Percentiles rank a stretch among this genome's conserved stretches.
Conservation (phyloP, 176 grass and related monocot genomes). For the Oryza glaberrima region DNA sequence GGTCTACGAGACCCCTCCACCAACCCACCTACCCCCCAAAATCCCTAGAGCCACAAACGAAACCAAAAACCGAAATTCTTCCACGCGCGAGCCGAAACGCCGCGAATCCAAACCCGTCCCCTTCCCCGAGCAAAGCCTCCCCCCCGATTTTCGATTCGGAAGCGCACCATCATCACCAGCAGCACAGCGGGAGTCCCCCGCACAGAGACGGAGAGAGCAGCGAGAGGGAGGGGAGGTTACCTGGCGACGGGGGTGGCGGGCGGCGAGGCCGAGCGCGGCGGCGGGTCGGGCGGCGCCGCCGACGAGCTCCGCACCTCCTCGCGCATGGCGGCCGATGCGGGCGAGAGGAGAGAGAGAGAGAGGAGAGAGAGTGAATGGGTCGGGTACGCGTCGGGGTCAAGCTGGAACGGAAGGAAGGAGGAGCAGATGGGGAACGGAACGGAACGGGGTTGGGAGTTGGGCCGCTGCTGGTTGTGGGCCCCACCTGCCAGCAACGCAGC, state of each 20-base stretch:
- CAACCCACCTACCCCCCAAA: background rate
- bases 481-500: background rate
- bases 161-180: background rate
- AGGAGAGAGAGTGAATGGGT: background rate
- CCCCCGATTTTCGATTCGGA: slow-evolving; percentile 9
- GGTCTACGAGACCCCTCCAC: background rate
- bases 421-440: background rate
- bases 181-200: background rate
- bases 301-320: slow-evolving; percentile 94
- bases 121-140: too few relatives aligned
- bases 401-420: background rate
- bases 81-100: background rate
- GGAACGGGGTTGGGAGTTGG: background rate
- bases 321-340: slow-evolving; percentile 55
- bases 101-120: background rate
- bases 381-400: background rate
- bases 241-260: slow-evolving; percentile 83
- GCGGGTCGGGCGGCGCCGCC: slow-evolving; percentile 69
- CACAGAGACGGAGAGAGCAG: too few relatives aligned
- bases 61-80: background rate
- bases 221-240: slow-evolving; percentile 23
- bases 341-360: background rate
- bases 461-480: background rate
- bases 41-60: background rate
- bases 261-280: slow-evolving; percentile 71